A percentile compares a stretch with the other conserved stretches of the same genome.
Conservation (phyloP, 176 grass and related monocot genomes). For the Ampelocalamus luodianensis region DNA sequence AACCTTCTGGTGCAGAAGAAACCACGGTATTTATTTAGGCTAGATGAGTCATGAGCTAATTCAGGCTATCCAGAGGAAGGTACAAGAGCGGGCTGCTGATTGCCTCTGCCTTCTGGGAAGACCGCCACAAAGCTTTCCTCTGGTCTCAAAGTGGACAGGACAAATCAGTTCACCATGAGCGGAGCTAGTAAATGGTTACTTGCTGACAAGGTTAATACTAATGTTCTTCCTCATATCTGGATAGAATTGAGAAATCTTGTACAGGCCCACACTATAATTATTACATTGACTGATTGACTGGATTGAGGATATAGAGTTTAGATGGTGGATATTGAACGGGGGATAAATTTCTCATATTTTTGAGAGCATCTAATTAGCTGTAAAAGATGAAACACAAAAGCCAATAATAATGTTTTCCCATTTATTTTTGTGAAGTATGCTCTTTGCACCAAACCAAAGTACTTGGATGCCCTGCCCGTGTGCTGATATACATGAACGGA, state of each 20-base stretch:
- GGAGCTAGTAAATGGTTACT: conserved; percentile 47
- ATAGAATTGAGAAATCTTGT: conserved; percentile 56
- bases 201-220: conserved; percentile 65
- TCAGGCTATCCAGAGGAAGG: conserved; percentile 33
- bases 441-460: conserved; percentile 10
- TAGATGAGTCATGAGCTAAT: conserved; percentile 1
- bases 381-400: conserved; percentile 44
- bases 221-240: conserved; percentile 50
- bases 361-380: conserved; percentile 36
- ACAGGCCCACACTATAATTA: conserved; percentile 47
- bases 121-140: neutral
- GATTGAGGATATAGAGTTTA: conserved; percentile 41
- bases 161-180: conserved; percentile 34
- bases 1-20: conserved; percentile 31
- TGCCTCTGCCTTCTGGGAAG: conserved; percentile 24
- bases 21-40: neutral
- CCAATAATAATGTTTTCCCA: neutral
- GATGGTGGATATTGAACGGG: conserved; percentile 26
- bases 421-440: conserved; percentile 30
- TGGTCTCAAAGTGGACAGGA: conserved; percentile 2
- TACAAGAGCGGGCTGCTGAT: neutral
- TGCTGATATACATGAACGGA: conserved; percentile 31
- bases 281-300: conserved; percentile 35
- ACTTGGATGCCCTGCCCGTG: neutral
- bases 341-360: neutral